Evolutionary conservation across 352 stramenopile species (phyloP).

Genomic region (Globisporangium alternatum): DNA sequence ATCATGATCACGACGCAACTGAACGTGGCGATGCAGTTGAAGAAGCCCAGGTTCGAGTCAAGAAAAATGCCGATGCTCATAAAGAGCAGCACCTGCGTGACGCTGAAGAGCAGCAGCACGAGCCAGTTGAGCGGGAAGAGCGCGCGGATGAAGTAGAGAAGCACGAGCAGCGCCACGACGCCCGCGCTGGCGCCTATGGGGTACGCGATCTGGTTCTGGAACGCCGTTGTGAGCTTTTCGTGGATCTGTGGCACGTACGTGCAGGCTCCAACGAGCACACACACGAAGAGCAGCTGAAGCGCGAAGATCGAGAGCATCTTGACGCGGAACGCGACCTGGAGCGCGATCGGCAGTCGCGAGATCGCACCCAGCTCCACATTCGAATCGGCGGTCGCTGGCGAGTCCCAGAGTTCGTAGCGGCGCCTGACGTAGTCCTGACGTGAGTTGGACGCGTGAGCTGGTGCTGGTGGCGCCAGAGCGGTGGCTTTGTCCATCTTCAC

Average conservation of each 20-base stretch:
- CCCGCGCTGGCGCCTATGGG: neutral
- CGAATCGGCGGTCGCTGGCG: no score
- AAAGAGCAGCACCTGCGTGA: conserved; percentile 34
- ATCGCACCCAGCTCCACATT: neutral
- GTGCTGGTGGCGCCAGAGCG: neutral
- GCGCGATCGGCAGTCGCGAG: neutral
- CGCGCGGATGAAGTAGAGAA: neutral
- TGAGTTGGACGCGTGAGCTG: neutral
- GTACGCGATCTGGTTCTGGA: conserved; percentile 1
- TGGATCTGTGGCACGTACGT: neutral
- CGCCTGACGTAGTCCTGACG: neutral
- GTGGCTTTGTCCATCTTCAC: neutral
- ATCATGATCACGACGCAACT: conserved; percentile 45
- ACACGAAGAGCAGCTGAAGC: conserved; percentile 2
- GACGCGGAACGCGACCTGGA: conserved; percentile 4
- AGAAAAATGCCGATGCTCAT: conserved; percentile 32
- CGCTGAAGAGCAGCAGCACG: conserved; percentile 37
- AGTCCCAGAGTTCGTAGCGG: no score
- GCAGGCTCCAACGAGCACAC: neutral
- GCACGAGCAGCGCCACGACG: conserved; percentile 3
- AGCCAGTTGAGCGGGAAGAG: conserved; percentile 12
- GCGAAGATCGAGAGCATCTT: conserved; percentile 12
- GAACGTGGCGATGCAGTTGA: conserved; percentile 40
- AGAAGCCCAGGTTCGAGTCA: conserved; percentile 36
- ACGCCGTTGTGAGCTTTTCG: neutral